Evolutionary conservation across 371 early-diverging fungal species (phyloP).

Genomic region (Haplosporangium sp.): DNA sequence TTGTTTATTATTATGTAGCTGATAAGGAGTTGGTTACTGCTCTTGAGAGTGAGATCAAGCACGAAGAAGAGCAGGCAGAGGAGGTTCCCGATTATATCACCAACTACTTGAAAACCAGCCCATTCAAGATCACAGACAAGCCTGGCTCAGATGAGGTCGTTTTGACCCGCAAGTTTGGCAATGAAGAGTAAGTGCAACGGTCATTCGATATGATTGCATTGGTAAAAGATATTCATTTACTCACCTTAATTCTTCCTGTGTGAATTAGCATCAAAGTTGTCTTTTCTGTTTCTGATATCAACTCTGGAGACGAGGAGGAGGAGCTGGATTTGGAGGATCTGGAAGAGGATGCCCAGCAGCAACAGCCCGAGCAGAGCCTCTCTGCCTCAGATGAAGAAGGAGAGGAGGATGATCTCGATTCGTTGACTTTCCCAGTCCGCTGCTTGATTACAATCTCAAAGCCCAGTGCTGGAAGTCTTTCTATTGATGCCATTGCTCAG

Average conservation of each 20-base stretch:
- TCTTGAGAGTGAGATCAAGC: constrained; percentile 83
- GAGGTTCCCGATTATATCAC: constrained; percentile 79
- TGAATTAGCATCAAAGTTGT: constrained; percentile 76
- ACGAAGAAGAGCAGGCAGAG: constrained; percentile 78
- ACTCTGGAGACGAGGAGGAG: constrained; percentile 68
- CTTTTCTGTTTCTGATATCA: constrained; percentile 90
- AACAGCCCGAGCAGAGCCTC: constrained; percentile 55
- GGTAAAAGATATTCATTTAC: too few relatives aligned
- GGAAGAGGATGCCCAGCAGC: constrained; percentile 42
- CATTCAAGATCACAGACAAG: constrained; percentile 89
- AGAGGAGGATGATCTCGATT: constrained; percentile 59
- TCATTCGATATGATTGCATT: not conserved
- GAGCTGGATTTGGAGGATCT: constrained; percentile 66
- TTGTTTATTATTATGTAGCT: constrained; percentile 58
- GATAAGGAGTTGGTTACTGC: constrained; percentile 80
- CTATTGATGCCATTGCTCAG: constrained; percentile 82
- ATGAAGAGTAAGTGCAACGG: constrained; percentile 79
- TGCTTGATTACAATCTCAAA: constrained; percentile 87
- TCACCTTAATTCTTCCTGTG: too few relatives aligned
- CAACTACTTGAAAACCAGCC: constrained; percentile 78
- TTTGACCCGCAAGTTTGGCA: constrained; percentile 88
- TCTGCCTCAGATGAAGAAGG: constrained; percentile 65
- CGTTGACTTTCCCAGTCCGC: constrained; percentile 79
- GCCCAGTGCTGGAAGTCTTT: constrained; percentile 81
- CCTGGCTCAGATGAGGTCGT: constrained; percentile 84